Percentiles rank a stretch among this genome's conserved stretches.
phyloP scores from a whole-genome alignment of 2,329 filamentous ascomycete genomes.

The Harringtonia lauricola region DNA sequence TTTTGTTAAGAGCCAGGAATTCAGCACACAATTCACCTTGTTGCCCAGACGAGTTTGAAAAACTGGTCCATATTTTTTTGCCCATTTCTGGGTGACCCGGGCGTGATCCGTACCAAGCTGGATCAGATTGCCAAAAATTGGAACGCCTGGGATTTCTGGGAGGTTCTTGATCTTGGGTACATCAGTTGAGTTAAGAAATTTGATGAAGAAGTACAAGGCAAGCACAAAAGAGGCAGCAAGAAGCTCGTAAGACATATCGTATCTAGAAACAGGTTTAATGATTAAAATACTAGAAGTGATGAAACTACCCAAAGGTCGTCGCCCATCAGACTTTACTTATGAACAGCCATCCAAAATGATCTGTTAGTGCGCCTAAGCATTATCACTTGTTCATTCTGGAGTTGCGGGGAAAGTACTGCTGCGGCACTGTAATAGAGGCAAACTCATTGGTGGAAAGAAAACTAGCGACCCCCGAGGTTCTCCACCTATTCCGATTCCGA shows the following conservation, averaged over 20 bases:
- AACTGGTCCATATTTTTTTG: constrained; percentile 49
- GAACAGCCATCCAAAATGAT: too few relatives aligned
- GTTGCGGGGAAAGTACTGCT: too few relatives aligned
- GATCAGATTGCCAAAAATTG: constrained; percentile 51
- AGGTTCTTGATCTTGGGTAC: constrained; percentile 48
- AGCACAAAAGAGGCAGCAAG: background rate
- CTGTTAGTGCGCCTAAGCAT: too few relatives aligned
- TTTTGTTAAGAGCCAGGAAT: too few relatives aligned
- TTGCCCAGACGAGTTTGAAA: constrained; percentile 61
- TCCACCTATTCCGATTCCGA: background rate
- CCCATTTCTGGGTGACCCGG: constrained; percentile 42
- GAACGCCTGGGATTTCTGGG: constrained; percentile 49
- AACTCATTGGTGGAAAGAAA: too few relatives aligned
- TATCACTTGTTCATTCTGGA: too few relatives aligned
- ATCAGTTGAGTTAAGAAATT: constrained; percentile 28
- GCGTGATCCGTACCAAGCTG: constrained; percentile 48
- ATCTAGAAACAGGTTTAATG: background rate
- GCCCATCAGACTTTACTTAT: too few relatives aligned
- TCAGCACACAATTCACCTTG: constrained; percentile 36
- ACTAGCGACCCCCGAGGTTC: too few relatives aligned
- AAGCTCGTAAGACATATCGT: background rate
- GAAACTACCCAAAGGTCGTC: too few relatives aligned
- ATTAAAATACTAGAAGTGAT: too few relatives aligned
- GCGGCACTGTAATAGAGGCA: too few relatives aligned
- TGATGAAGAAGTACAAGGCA: background rate